Base-by-base conservation (phyloP, 768 basidiomycete species). In the Pisolithus microcarpus region DNA sequence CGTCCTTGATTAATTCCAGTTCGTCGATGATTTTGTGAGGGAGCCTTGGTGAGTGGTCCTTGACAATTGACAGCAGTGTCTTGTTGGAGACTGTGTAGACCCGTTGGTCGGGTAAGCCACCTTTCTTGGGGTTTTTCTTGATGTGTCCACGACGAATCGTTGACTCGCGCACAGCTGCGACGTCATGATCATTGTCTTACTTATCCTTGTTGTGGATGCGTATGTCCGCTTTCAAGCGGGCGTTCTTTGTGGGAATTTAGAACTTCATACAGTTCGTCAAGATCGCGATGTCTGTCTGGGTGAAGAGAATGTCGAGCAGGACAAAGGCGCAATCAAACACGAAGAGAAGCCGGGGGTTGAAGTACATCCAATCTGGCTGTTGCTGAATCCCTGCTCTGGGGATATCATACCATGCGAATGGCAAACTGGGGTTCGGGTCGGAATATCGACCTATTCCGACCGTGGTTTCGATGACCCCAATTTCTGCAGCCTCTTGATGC, bases 351-450 rank as follows among this genome's bases (percentile, higher is more conserved):
- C 64, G 60, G 3, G 59, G 39, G 21, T 64, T 63, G 56, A 67
- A 65, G 50, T 67, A 67, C 23, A 59, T 49, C 61, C 60, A 64
- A 31, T 59, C 60, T 13, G 58, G 55, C 24, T 58, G 53, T 21
- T 42, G 49, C 13, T 59, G 47, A 3, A 63, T 67, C 5, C 60
- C 61, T 13, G 61, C 64, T 23, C 64, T 64, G 2, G 65, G 64
- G 26, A 65, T 48, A 38, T 67, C 65, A 43, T 60, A 65, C 65
- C 61, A 65, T 26, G 61, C 54, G 37, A 59, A 51, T 1, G 49
- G 55, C 18, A 46, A 44, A 4, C 34, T 28, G 26, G 51, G 52
- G 31, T 56, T 48, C 6, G 61, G 49, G 47, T 67, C 63, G 13
- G 56, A 55, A 48, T 60, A 64, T 26, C 64, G 55, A 18, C 46